Evolutionary conservation across 345 rosid species (phyloP).

Genomic region (Arabidopsis thaliana): TAIR10.1 NC_003076.8:25204501-25205000

Average conservation of each 20-base stretch:
- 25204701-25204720: not conserved
- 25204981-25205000: not conserved
- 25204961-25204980: conserved; percentile 80
- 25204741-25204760: conserved; percentile 52
- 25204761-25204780: conserved; percentile 84
- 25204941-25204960: conserved; percentile 73
- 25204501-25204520: not conserved
- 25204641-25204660: conserved; percentile 6
- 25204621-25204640: not conserved
- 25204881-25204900: conserved; percentile 89
- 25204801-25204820: conserved; percentile 73
- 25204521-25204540: not conserved
- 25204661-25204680: conserved; percentile 8
- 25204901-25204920: conserved; percentile 92
- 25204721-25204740: conserved; percentile 51
- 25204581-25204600: not conserved
- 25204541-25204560: not conserved
- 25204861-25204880: conserved; percentile 53
- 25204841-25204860: conserved; percentile 39
- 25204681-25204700: not conserved
- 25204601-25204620: not conserved
- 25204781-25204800: conserved; percentile 84
- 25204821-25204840: conserved; percentile 60
- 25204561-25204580: no score
- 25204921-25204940: conserved; percentile 61